A percentile compares a stretch with the other conserved stretches of the same genome.
phyloP scores from a whole-genome alignment of 179 eudicot genomes.

The Silene coronaria region DNA sequence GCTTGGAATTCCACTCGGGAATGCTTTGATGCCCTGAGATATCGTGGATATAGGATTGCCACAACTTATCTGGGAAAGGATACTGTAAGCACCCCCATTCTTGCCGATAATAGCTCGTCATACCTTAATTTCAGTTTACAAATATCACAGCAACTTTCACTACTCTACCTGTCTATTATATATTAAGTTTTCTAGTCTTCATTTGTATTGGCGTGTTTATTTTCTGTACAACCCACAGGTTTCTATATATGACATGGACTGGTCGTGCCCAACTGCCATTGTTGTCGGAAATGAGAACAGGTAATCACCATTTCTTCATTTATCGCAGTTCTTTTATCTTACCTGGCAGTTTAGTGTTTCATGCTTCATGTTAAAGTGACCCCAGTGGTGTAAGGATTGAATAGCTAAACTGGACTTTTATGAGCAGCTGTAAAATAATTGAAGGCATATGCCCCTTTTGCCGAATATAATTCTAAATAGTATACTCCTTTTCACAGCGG shows the following conservation, averaged over 20 bases:
- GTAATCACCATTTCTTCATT: conserved; percentile 25
- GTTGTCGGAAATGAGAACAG: conserved; percentile 90
- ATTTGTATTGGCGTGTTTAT: background rate
- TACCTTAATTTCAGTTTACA: background rate
- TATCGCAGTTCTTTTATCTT: background rate
- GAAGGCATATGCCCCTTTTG: background rate
- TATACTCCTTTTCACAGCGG: conserved; percentile 47
- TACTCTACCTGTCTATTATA: background rate
- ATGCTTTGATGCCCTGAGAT: conserved; percentile 67
- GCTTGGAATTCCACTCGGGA: conserved; percentile 70
- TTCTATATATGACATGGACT: conserved; percentile 74
- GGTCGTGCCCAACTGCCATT: conserved; percentile 94
- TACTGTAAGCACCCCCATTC: conserved; percentile 44
- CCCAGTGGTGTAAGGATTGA: background rate
- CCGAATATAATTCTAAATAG: conserved; percentile 7
- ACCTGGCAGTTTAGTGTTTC: background rate
- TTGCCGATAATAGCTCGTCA: background rate
- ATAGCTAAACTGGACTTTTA: background rate
- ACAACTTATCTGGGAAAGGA: conserved; percentile 69
- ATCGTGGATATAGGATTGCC: conserved; percentile 91
- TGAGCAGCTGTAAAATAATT: background rate
- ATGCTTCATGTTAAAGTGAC: background rate
- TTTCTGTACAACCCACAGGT: conserved; percentile 39
- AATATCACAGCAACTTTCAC: background rate
- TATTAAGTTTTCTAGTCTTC: background rate